Evolutionary conservation across 768 basidiomycete species (phyloP).

Genomic region (Dioszegia hungarica): DNA sequence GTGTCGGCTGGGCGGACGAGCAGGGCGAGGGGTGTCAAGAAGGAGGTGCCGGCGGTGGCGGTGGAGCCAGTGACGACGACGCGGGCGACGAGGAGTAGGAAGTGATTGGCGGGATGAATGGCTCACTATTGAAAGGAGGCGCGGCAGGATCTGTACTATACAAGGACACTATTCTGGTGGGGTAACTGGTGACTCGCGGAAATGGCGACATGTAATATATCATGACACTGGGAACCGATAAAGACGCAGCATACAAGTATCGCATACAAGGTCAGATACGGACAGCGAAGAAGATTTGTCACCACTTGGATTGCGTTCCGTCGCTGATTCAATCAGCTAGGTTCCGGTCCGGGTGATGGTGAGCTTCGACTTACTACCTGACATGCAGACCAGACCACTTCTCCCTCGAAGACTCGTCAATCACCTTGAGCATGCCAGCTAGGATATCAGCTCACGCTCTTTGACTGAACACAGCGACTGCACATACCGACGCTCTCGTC

Average conservation of each 20-base stretch:
- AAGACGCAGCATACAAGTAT: too few species aligned
- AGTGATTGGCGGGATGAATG: neutral
- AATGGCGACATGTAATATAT: too few species aligned
- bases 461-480: neutral
- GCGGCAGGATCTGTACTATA: neutral
- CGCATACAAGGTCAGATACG: too few species aligned
- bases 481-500: constrained; percentile 32
- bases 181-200: too few species aligned
- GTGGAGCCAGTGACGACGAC: neutral
- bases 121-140: neutral
- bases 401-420: constrained; percentile 33
- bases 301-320: constrained; percentile 15
- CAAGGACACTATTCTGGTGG: too few species aligned
- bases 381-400: constrained; percentile 26
- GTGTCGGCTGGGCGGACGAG: neutral
- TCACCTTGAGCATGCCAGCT: constrained; percentile 35
- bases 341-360: too few species aligned
- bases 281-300: too few species aligned
- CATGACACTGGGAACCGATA: too few species aligned
- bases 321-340: constrained; percentile 5
- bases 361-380: constrained; percentile 21
- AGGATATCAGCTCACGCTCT: too few species aligned
- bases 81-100: constrained; percentile 17
- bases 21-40: neutral
- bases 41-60: neutral